Base-by-base conservation (phyloP, 225 moss, liverwort and hornwort species). In the Bryum argenteum region DNA sequence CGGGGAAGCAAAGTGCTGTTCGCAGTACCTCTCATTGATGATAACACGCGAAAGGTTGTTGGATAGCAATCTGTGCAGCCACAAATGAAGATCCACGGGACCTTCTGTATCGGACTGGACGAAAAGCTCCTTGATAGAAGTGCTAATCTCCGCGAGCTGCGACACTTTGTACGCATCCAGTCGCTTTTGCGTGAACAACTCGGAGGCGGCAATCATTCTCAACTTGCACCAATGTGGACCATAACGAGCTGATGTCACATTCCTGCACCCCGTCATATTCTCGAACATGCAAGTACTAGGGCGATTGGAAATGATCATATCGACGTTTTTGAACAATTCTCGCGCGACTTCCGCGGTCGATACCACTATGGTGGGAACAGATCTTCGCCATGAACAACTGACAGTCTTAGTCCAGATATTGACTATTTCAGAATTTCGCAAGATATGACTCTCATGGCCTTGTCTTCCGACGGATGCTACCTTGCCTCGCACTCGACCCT, bases 11-110 rank as follows among this genome's bases (percentile, higher is more conserved):
- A 44, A 43, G 18, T 4, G 37, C 16, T 16, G 7, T 54, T 53
- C 8, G 19, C 19, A 4, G 44, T 79, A 84, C 81, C 84, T 84
- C 61, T 74, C 79, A 67, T 87, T 87, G 43, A 82, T 39, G 15
- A 85, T 75, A 60, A 85, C 79, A 37, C 89, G 85, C 52, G 88
- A 84, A 15, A 88, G 78, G 51, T 84, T 88, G 80, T 91, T 91
- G 48, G 75, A 69, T 2, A 81, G 68, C 72, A 88, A 61, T 50
- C 76, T 72, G 52, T 72, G 77, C 39, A 88, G 67, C 80, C 78
- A 79, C 9, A 59, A 9, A 6, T 77, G 81, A 54, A 91, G 22
- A 43, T 86, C 75, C 13, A 86, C 53, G 5, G 74, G 74, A 14
- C 74, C 84, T 28, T 59, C 44, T 8, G 11, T 71, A 48, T 72